phyloP scores from a whole-genome alignment of 2,329 filamentous ascomycete genomes.

The Fusarium kyushuense region DNA sequence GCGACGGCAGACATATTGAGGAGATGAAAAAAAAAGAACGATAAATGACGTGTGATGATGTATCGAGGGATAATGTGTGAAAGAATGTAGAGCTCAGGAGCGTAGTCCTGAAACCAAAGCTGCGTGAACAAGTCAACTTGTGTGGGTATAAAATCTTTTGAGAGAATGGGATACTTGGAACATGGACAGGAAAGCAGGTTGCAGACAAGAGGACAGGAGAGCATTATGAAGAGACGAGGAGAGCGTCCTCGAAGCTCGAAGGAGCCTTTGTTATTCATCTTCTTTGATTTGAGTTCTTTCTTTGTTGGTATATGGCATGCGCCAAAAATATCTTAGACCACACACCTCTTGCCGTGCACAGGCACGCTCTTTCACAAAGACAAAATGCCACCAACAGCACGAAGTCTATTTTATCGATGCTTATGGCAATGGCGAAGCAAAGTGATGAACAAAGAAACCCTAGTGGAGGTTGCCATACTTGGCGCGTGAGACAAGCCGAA shows the following conservation, averaged over 20 bases:
- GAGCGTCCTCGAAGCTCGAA: neutral
- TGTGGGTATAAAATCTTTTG: neutral
- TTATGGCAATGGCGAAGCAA: neutral
- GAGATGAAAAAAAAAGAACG: neutral
- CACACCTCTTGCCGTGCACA: slow-evolving; percentile 5
- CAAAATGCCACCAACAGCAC: neutral
- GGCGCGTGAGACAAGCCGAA: slow-evolving; percentile 20
- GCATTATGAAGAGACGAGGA: slow-evolving; percentile 19
- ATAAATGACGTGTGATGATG: neutral
- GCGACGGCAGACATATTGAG: neutral
- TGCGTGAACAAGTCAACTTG: neutral
- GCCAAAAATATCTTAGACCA: slow-evolving; percentile 21
- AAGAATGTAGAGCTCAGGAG: neutral
- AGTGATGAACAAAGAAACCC: slow-evolving; percentile 29
- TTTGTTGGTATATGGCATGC: slow-evolving; percentile 18
- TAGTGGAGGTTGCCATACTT: neutral
- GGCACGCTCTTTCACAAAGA: slow-evolving; percentile 19
- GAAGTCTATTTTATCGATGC: neutral
- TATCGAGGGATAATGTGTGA: neutral
- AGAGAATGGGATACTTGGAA: neutral
- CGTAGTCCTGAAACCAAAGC: neutral
- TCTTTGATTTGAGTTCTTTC: slow-evolving; percentile 12
- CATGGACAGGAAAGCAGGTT: neutral
- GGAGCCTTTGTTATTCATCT: slow-evolving; percentile 29
- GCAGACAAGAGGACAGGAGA: slow-evolving; percentile 1